Base-by-base conservation (phyloP, 2,329 filamentous ascomycete genomes). In the Metarhizium anisopliae region DNA sequence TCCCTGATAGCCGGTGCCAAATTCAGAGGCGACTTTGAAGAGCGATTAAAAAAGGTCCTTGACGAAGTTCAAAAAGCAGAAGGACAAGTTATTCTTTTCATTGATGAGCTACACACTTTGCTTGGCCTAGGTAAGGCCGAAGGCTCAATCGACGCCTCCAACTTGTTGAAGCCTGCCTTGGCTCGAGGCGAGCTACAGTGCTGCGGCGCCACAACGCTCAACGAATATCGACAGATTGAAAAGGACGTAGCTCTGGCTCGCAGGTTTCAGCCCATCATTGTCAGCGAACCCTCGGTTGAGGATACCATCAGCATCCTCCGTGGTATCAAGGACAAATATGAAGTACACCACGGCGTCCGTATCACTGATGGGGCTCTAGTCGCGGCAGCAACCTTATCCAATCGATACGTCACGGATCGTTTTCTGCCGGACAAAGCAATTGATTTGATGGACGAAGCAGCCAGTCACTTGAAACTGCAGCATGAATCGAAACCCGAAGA, bases 371-470 rank as follows among this genome's bases (percentile, higher is more conserved):
- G 88, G 2, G 91, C 94, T 6, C 75, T 97, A 11, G 93, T 99
- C 14, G 91, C 94, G 2, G 93, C 94, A 2, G 92, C 93, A 2
- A 89, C 90, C 0, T 89, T 95, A 67, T 94, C 89, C 59, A 97
- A 97, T 66, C 87, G 94, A 53, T 99, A 97, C 70, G 94, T 99
- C 62, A 96, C 92, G 14, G 93, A 97, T 67, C 86, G 94, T 2
- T 97, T 96, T 71, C 77, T 97, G 0, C 94, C 94, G 0, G 94
- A 99, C 72, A 97, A 97, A 70, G 94, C 94, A 2, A 97, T 99
- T 60, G 94, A 97, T 68, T 73, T 97, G 16, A 94, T 99, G 70
- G 94, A 97, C 61, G 94, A 97, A 72, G 94, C 94, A 10, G 92
- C 93, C 1, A 95, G 89, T 58, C 90, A 91, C 25, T 76, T 97